Evolutionary conservation across 2,329 filamentous ascomycete species (phyloP), one percentile per base, ranked within the genome.

Genomic region (Elsinoe australis): DNA sequence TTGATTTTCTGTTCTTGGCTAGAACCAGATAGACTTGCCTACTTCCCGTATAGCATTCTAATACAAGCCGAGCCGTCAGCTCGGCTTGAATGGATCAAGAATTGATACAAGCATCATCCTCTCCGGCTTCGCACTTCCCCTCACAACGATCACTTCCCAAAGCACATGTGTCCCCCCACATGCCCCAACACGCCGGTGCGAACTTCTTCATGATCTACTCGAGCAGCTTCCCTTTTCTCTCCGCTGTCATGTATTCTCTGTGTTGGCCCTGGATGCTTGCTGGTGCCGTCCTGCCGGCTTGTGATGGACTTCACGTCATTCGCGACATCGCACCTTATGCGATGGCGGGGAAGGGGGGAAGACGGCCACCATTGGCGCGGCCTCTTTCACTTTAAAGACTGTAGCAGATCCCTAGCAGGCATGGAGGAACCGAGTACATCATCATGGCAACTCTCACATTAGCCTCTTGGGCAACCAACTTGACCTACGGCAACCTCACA

Each of bases 401-500:
- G 36, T 28, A 41, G 21, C n/a, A n/a, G 36, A 26, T 14, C 4
- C 10, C 22, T 15, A 10, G 12, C 10, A 4, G 9, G 3, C 17
- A 41, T 41, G 36, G 12, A 1, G 14, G 12, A 21, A 4, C 7
- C 5, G 14, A 2, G 26, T 22, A 41, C n/a, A 24, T 12, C 36
- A 41, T 14, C 18, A 74, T 73, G 71, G 69, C 72, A 17, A 75
- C 72, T 26, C 54, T 65, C n/a, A 55, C 63, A 34, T 59, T 74
- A 19, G 72, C 73, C n/a, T 57, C 60, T 2, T 76, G 73, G 73
- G 64, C 66, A n/a, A 59, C 59, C 5, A 60, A 60, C 48, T 64
- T 76, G 3, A 61, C 63, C 14, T 70, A 65, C 51, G 51, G 64
- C 8, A 58, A 67, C 31, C 59, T 76, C 1, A 67, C 71, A 5